Evolutionary conservation across 495 filamentous ascomycete species (phyloP).

Genomic region (Neurospora discreta): DNA sequence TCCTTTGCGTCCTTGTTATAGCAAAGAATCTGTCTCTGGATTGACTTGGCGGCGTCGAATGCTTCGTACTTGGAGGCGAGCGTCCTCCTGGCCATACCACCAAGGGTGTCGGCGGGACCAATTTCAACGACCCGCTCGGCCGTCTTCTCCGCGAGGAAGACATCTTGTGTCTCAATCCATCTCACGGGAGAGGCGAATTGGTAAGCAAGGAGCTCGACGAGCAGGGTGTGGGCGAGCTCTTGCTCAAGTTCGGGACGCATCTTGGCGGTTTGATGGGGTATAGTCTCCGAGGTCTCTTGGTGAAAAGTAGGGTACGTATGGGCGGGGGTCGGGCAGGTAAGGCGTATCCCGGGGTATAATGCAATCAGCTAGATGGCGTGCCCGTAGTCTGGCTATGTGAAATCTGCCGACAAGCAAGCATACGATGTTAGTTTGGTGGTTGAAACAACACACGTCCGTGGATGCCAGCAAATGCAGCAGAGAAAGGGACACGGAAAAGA

Average conservation of each 20-base stretch:
- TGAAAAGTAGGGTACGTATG: not conserved
- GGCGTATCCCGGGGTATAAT: not conserved
- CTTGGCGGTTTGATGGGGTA: conserved; percentile 21
- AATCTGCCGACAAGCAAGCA: not conserved
- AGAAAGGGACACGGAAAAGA: not conserved
- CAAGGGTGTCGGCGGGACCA: conserved; percentile 94
- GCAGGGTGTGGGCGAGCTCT: conserved; percentile 91
- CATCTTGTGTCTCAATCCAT: conserved; percentile 99
- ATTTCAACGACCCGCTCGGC: conserved; percentile 97
- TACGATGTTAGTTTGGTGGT: not conserved
- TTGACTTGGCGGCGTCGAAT: conserved; percentile 90
- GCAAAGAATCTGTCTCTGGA: conserved; percentile 94
- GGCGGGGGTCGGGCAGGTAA: not conserved
- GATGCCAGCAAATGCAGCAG: not conserved
- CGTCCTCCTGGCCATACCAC: conserved; percentile 94
- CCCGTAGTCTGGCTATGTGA: not conserved
- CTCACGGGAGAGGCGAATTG: conserved; percentile 97
- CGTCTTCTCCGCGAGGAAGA: conserved; percentile 87
- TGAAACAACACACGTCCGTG: not conserved
- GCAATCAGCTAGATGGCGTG: not conserved
- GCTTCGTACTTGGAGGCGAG: conserved; percentile 97
- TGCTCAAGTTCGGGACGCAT: conserved; percentile 99
- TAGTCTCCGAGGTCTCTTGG: not conserved
- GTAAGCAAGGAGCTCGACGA: conserved; percentile 96
- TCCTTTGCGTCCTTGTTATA: conserved; percentile 99